Percentiles rank a stretch among this genome's conserved stretches.
These are phyloP conservation scores for Phialocephala sp. DNA, from an alignment of 2,329 filamentous ascomycete species.

Conservation along the genomic window DNA sequence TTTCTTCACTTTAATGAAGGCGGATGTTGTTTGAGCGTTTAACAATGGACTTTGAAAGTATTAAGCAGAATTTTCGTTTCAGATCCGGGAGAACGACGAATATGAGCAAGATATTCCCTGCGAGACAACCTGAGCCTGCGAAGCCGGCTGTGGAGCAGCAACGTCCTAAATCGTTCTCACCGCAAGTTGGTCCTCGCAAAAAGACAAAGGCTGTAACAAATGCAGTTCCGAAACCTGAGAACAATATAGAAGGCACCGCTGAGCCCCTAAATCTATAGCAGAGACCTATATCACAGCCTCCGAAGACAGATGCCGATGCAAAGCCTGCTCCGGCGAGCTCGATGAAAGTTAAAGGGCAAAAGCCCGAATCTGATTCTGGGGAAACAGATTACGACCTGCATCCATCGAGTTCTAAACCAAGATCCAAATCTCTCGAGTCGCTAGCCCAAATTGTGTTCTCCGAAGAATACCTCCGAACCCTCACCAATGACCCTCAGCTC, in stretches of 20 bases:
- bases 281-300: background rate
- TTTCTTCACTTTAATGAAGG: background rate
- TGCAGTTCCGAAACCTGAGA: no score
- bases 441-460: constrained; percentile 20
- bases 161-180: background rate
- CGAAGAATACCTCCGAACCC: constrained; percentile 18
- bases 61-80: constrained; percentile 19
- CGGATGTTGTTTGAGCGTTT: background rate
- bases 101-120: constrained; percentile 19
- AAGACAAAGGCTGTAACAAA: background rate
- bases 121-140: background rate
- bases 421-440: constrained; percentile 12
- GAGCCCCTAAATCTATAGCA: no score
- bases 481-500: constrained; percentile 15
- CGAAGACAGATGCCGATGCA: background rate
- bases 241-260: background rate
- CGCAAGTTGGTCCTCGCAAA: background rate
- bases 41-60: constrained; percentile 19
- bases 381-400: constrained; percentile 23
- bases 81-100: constrained; percentile 12
- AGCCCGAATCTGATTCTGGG: constrained; percentile 2
- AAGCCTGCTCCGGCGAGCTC: background rate
- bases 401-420: constrained; percentile 9
- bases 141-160: background rate
- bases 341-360: background rate